phyloP scores from a whole-genome alignment of 352 stramenopile genomes.

The Phytophthora constricta region DNA sequence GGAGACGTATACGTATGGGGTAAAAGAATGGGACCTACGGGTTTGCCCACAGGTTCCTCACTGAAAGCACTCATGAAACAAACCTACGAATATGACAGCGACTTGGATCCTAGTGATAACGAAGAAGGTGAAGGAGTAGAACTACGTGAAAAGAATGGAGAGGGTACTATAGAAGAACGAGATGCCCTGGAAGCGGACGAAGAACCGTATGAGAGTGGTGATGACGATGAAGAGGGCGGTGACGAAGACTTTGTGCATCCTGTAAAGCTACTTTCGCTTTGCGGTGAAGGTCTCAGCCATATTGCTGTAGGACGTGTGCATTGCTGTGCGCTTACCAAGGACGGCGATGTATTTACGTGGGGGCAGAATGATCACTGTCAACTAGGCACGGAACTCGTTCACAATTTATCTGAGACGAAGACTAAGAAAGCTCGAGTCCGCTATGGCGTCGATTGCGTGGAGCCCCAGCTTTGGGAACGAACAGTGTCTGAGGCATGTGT shows the following conservation, averaged over 20 bases:
- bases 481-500: constrained; percentile 67
- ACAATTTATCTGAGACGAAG: constrained; percentile 60
- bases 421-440: constrained; percentile 64
- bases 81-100: constrained; percentile 56
- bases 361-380: constrained; percentile 87
- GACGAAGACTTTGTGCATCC: constrained; percentile 77
- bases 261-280: constrained; percentile 68
- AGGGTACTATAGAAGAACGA: constrained; percentile 25
- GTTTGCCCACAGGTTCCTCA: constrained; percentile 45
- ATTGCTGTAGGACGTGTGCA: constrained; percentile 83
- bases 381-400: constrained; percentile 65
- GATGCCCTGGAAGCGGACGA: constrained; percentile 16
- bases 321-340: constrained; percentile 78
- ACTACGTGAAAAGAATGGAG: not conserved
- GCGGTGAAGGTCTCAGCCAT: constrained; percentile 67
- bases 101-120: constrained; percentile 63
- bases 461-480: constrained; percentile 75
- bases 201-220: constrained; percentile 18
- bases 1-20: constrained; percentile 86
- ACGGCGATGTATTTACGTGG: constrained; percentile 86
- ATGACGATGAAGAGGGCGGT: constrained; percentile 42
- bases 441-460: constrained; percentile 62
- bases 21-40: constrained; percentile 65
- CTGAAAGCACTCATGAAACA: constrained; percentile 40
- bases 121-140: constrained; percentile 31